Evolutionary conservation across 805 yeast species (phyloP).

Genomic region (Phaffomyces opuntiae): DNA sequence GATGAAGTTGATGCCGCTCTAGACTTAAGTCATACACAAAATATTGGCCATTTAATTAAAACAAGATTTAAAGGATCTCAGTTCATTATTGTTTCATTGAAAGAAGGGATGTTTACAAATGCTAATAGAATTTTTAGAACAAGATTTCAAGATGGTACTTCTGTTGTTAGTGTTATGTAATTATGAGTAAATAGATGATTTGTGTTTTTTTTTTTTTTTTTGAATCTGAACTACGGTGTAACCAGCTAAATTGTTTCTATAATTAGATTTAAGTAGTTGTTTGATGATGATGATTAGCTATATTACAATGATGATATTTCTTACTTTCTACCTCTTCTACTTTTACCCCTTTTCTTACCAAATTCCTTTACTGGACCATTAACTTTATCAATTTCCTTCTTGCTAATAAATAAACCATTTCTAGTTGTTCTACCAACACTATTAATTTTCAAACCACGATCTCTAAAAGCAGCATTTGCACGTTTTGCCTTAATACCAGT

Average conservation of each 20-base stretch:
- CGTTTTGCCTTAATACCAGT: constrained; percentile 42
- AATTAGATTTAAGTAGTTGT: no score
- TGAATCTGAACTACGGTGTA: no score
- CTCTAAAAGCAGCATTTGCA: constrained; percentile 39
- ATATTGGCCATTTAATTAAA: constrained; percentile 93
- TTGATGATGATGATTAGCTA: no score
- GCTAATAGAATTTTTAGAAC: constrained; percentile 93
- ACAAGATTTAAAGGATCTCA: constrained; percentile 94
- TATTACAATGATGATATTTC: background rate
- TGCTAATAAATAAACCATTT: constrained; percentile 69
- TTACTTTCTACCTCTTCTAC: no score
- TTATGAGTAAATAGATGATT: background rate
- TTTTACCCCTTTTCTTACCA: background rate
- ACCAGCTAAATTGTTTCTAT: no score
- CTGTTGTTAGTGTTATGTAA: constrained; percentile 73
- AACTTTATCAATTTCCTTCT: constrained; percentile 53
- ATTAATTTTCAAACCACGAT: constrained; percentile 73
- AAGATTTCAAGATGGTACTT: constrained; percentile 93
- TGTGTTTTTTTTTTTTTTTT: background rate
- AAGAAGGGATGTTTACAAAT: constrained; percentile 97
- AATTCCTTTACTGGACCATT: constrained; percentile 11
- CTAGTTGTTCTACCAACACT: constrained; percentile 71
- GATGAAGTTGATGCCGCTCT: constrained; percentile 99
- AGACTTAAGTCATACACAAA: constrained; percentile 94
- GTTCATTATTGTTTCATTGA: constrained; percentile 91